These are phyloP conservation scores for Kodamaea lidongshanica DNA, from an alignment of 805 yeast genomes.

Conservation along the genomic window DNA sequence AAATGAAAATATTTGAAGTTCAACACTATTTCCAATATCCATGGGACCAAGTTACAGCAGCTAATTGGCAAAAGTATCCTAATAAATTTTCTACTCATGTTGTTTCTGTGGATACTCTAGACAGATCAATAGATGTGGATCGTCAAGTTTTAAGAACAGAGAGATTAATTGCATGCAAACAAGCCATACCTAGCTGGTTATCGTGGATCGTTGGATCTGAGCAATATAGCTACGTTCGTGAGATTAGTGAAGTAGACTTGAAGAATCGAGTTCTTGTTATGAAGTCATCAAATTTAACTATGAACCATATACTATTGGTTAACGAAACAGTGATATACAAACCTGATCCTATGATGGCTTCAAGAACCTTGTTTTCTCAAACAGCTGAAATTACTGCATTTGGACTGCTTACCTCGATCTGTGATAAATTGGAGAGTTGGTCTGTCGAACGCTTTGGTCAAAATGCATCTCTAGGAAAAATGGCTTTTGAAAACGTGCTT, in stretches of 20 bases:
- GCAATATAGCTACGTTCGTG: slow-evolving; percentile 75
- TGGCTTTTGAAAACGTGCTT: slow-evolving; percentile 81
- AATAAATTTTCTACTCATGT: slow-evolving; percentile 90
- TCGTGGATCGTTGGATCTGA: slow-evolving; percentile 64
- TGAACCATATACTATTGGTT: slow-evolving; percentile 67
- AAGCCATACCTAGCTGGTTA: slow-evolving; percentile 81
- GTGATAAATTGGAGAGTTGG: slow-evolving; percentile 89
- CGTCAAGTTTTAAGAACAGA: slow-evolving; percentile 60
- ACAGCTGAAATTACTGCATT: slow-evolving; percentile 86
- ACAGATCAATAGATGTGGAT: slow-evolving; percentile 57
- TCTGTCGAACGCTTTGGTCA: slow-evolving; percentile 80
- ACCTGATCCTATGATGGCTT: slow-evolving; percentile 57
- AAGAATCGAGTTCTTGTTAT: slow-evolving; percentile 56
- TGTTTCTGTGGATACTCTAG: slow-evolving; percentile 81
- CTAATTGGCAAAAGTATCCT: slow-evolving; percentile 97
- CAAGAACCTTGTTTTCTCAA: slow-evolving; percentile 63
- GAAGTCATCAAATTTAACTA: slow-evolving; percentile 84
- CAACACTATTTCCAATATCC: slow-evolving; percentile 69
- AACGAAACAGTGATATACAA: slow-evolving; percentile 79
- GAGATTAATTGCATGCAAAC: slow-evolving; percentile 82
- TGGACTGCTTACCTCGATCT: slow-evolving; percentile 60
- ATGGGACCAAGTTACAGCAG: slow-evolving; percentile 93
- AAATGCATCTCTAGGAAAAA: slow-evolving; percentile 76
- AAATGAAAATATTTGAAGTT: slow-evolving; percentile 75
- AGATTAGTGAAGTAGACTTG: slow-evolving; percentile 79